phyloP scores from a whole-genome alignment of 2,329 filamentous ascomycete genomes.

The Claviceps digitariae region DNA sequence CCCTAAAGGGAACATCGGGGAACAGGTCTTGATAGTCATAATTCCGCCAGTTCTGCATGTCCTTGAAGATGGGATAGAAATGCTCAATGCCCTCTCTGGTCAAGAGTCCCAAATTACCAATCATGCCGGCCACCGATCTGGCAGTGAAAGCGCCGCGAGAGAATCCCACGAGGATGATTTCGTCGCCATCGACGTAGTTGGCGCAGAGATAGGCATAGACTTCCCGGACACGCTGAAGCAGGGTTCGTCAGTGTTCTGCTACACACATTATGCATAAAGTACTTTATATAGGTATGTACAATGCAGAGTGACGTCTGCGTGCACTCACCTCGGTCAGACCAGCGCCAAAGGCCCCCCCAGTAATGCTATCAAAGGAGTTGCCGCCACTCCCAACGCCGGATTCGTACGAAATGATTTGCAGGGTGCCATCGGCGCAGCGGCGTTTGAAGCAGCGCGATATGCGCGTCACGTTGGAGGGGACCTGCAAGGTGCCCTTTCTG shows the following conservation, averaged over 20 bases:
- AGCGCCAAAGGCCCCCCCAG: constrained; percentile 40
- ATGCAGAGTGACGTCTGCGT: not conserved
- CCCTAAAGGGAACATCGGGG: constrained; percentile 29
- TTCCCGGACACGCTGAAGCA: constrained; percentile 38
- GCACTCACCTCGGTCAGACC: constrained; percentile 36
- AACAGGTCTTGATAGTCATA: constrained; percentile 32
- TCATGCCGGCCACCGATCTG: constrained; percentile 41
- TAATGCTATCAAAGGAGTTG: constrained; percentile 33
- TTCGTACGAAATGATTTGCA: constrained; percentile 48
- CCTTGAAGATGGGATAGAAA: constrained; percentile 43
- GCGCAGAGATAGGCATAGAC: constrained; percentile 49
- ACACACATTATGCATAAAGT: no score
- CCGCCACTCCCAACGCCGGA: constrained; percentile 44
- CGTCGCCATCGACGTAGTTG: constrained; percentile 45
- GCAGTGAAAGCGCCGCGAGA: constrained; percentile 46
- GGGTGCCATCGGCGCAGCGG: constrained; percentile 33
- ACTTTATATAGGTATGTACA: not conserved
- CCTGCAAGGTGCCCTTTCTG: constrained; percentile 28
- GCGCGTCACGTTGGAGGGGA: constrained; percentile 47
- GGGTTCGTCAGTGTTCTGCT: not conserved
- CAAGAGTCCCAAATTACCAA: constrained; percentile 35
- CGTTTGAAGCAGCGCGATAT: constrained; percentile 44
- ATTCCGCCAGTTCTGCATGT: constrained; percentile 40
- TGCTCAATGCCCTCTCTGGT: constrained; percentile 38
- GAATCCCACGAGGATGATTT: constrained; percentile 43